A percentile compares a stretch with the other conserved stretches of the same genome.
These are phyloP conservation scores for Gossypium longicalyx DNA, from an alignment of 345 rosid species.

Conservation along the genomic window DNA sequence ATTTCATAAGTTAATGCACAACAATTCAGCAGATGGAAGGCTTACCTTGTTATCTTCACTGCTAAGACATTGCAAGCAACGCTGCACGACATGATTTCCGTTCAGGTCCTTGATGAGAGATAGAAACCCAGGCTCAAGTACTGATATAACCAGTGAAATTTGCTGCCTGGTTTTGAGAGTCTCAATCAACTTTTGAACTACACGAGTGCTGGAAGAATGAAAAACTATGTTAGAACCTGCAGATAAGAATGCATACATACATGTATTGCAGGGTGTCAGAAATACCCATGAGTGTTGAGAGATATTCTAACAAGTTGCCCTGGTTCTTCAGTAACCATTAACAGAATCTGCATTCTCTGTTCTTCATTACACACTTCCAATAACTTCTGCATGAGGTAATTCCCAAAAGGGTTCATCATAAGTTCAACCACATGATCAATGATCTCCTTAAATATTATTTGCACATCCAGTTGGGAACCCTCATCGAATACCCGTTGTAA, in stretches of 20 bases:
- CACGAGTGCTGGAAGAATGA: constrained; percentile 44
- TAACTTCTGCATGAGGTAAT: constrained; percentile 49
- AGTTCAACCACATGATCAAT: constrained; percentile 46
- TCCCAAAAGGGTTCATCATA: constrained; percentile 52
- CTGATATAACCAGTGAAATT: constrained; percentile 36
- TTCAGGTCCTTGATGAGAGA: constrained; percentile 51
- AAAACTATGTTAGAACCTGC: constrained; percentile 10
- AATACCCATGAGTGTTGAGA: constrained; percentile 42
- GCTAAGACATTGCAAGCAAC: constrained; percentile 55
- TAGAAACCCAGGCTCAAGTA: constrained; percentile 51
- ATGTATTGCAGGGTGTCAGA: background rate
- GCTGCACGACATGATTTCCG: constrained; percentile 69
- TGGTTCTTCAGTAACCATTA: constrained; percentile 29
- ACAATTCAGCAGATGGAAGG: background rate
- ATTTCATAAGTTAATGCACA: background rate
- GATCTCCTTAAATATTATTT: constrained; percentile 35
- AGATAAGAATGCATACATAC: background rate
- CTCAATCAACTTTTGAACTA: constrained; percentile 55
- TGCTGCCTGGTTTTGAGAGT: constrained; percentile 52
- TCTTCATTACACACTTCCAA: constrained; percentile 46
- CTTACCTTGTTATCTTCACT: constrained; percentile 51
- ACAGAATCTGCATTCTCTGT: constrained; percentile 40
- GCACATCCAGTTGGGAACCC: constrained; percentile 34
- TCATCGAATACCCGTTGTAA: constrained; percentile 37
- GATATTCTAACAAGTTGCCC: constrained; percentile 37